A percentile compares a stretch with the other conserved stretches of the same genome.
Conservation (phyloP, 2,329 filamentous ascomycete species). For the Epichloe amarillans region DNA sequence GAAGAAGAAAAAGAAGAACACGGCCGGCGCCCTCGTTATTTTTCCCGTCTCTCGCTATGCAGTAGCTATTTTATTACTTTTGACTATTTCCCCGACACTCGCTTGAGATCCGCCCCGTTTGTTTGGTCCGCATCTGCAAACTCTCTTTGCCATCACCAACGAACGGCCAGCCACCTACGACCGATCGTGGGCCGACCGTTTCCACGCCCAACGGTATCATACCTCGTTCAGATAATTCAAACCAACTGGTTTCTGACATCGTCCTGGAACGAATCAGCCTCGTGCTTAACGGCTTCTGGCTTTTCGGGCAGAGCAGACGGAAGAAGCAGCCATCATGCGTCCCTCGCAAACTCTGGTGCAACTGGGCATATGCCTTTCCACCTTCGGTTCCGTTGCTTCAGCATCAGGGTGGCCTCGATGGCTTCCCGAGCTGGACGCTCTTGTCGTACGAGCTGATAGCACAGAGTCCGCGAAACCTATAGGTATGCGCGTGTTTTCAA, state of each 20-base stretch:
- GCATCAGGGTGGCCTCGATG: conserved; percentile 44
- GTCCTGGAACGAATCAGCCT: neutral
- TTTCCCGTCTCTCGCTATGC: conserved; percentile 12
- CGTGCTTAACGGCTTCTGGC: neutral
- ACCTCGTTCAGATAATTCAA: neutral
- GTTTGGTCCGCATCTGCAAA: conserved; percentile 1
- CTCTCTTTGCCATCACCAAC: neutral
- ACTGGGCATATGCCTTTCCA: conserved; percentile 35
- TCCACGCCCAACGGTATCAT: neutral
- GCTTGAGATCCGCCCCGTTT: conserved; percentile 1
- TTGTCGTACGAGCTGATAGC: conserved; percentile 37
- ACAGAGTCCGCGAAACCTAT: conserved; percentile 5
- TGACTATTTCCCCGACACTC: conserved; percentile 7
- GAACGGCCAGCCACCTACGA: conserved; percentile 4
- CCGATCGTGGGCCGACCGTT: conserved; percentile 1
- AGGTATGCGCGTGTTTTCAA: conserved; percentile 4
- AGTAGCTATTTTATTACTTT: neutral
- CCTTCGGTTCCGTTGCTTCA: conserved; percentile 35
- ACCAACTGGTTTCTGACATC: neutral
- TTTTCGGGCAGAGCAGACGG: neutral
- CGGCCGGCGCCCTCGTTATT: neutral
- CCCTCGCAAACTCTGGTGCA: conserved; percentile 31
- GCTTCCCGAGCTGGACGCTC: conserved; percentile 37
- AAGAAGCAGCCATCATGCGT: conserved; percentile 26
- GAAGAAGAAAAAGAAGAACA: neutral